A percentile compares a stretch with the other conserved stretches of the same genome.
Conservation (phyloP, 768 basidiomycete species). For the Pisolithus microcarpus region DNA sequence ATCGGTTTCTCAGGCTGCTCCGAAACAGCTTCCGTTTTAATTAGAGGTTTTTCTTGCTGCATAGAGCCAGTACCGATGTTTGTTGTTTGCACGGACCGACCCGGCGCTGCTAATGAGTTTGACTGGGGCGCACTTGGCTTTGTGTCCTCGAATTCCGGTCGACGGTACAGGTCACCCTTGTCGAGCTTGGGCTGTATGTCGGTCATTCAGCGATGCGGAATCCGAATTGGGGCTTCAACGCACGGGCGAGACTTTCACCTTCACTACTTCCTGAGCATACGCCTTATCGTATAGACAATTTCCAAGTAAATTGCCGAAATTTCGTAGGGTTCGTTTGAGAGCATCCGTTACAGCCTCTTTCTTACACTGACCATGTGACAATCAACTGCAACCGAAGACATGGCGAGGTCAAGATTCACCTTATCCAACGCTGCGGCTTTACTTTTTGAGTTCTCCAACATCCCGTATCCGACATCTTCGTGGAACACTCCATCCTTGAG, state of each 20-base stretch:
- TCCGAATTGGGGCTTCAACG: constrained; percentile 23
- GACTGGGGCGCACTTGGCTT: constrained; percentile 20
- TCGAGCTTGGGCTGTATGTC: constrained; percentile 57
- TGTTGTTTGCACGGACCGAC: neutral
- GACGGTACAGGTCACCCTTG: constrained; percentile 56
- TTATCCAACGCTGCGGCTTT: constrained; percentile 89
- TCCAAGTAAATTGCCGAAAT: constrained; percentile 91
- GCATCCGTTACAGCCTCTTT: constrained; percentile 98
- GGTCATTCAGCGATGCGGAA: neutral
- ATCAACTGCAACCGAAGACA: constrained; percentile 2
- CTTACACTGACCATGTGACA: constrained; percentile 64
- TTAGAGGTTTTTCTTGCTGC: neutral
- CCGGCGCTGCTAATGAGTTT: neutral
- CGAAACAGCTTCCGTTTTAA: constrained; percentile 15
- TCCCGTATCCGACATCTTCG: constrained; percentile 92
- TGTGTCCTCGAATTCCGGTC: constrained; percentile 58
- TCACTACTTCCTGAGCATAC: constrained; percentile 76
- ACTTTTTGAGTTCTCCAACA: constrained; percentile 74
- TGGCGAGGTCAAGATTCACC: constrained; percentile 35
- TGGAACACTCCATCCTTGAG: constrained; percentile 83
- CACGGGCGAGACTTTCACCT: constrained; percentile 81
- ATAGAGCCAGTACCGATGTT: neutral
- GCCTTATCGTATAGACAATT: constrained; percentile 97
- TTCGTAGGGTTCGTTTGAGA: constrained; percentile 82
- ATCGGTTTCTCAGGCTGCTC: constrained; percentile 14